Conservation (phyloP, 345 rosid species). For the Citrus cavaleriei region DNA sequence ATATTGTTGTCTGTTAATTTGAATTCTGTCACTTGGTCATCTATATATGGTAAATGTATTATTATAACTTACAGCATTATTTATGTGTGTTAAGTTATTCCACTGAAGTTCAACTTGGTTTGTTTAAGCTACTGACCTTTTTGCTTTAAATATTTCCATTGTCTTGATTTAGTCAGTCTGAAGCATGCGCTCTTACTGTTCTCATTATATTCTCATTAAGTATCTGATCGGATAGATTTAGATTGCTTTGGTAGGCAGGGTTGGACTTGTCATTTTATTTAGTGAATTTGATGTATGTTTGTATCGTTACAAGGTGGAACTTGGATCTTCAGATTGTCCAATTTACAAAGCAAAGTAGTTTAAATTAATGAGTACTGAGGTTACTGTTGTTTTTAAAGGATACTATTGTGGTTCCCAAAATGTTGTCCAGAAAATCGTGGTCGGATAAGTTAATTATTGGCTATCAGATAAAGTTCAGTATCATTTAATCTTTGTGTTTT, state of each 20-base stretch:
- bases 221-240: neutral
- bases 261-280: neutral
- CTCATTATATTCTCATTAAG: too few relatives aligned
- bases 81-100: neutral
- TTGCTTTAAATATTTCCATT: neutral
- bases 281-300: neutral
- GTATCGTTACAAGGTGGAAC: neutral
- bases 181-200: neutral
- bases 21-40: neutral
- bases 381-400: neutral
- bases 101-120: neutral
- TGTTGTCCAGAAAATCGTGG: neutral
- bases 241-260: neutral
- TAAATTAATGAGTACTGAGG: neutral
- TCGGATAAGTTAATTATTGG: neutral
- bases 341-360: neutral
- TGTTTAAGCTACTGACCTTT: neutral
- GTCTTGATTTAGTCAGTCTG: neutral
- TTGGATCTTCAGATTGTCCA: neutral
- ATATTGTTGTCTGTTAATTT: neutral
- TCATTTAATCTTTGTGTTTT: constrained; percentile 1
- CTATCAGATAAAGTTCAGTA: neutral
- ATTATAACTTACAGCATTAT: neutral
- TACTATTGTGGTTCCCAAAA: neutral
- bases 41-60: neutral